Percentiles rank a stretch among this genome's conserved stretches.
phyloP scores from a whole-genome alignment of 106 monocot genomes.

The Allium sativum region DNA sequence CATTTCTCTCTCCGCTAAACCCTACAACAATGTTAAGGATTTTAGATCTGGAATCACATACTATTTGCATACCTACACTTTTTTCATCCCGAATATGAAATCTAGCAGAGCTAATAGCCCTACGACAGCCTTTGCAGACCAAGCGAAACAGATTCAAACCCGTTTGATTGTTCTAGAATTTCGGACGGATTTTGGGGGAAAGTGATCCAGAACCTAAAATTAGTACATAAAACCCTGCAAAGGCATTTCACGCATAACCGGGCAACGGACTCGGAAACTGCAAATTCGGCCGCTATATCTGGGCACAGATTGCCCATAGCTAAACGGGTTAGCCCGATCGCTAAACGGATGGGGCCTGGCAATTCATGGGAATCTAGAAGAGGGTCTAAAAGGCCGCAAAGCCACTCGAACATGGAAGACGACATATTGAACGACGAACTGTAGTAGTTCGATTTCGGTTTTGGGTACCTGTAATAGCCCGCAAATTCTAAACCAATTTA shows the following conservation, averaged over 20 bases:
- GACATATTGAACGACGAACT: slow-evolving; percentile 30
- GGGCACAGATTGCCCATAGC: slow-evolving; percentile 37
- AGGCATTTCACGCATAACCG: slow-evolving; percentile 43
- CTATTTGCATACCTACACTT: slow-evolving; percentile 32
- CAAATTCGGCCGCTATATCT: slow-evolving; percentile 36
- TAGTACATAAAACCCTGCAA: slow-evolving; percentile 77
- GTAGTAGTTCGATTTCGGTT: slow-evolving; percentile 29
- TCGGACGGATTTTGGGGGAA: slow-evolving; percentile 28
- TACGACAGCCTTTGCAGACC: slow-evolving; percentile 46
- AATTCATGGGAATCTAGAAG: slow-evolving; percentile 43
- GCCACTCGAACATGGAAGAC: slow-evolving; percentile 62
- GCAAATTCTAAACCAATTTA: too few relatives aligned
- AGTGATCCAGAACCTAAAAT: slow-evolving; percentile 77
- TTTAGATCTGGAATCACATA: slow-evolving; percentile 32
- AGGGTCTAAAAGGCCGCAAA: slow-evolving; percentile 73
- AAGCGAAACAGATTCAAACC: slow-evolving; percentile 16
- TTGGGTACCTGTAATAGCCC: too few relatives aligned
- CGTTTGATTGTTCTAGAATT: slow-evolving; percentile 8
- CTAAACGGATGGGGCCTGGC: slow-evolving; percentile 28
- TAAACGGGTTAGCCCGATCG: slow-evolving; percentile 41
- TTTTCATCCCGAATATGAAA: slow-evolving; percentile 13
- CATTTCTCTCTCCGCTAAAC: slow-evolving; percentile 20
- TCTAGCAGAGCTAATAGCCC: slow-evolving; percentile 32
- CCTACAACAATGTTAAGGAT: slow-evolving; percentile 38
- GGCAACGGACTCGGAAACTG: slow-evolving; percentile 35